Evolutionary conservation across 73 alveolate species (phyloP), one percentile per base, ranked within the genome.

Genomic region (Blepharisma japonicum): DNA sequence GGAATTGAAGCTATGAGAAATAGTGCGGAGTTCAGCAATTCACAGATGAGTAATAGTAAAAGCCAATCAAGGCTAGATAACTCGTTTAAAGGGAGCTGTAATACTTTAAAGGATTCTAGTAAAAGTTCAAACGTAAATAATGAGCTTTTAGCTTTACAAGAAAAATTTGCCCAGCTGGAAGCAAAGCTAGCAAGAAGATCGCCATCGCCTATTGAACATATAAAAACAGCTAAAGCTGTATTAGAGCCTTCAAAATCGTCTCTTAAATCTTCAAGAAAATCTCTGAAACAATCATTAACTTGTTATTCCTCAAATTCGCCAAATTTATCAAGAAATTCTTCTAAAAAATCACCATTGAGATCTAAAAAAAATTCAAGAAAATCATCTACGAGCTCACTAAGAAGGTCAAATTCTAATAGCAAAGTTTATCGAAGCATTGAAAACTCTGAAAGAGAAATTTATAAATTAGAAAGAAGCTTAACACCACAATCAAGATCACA

Each of bases 381-480:
- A 32, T 32, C 42, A 3, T 51, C 66, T 51, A 11, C 27, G 4
- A 18, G 66, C 21, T 51, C 66, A 51, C n/a, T 14, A 4, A 18
- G 21, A 18, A 18, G 18, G 18, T 9, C 47, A 61, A 61, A 61
- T 61, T 20, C 50, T 61, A 14, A n/a, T 20, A 14, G 74, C 14
- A 39, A 61, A 20, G 18, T n/a, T 1, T 8, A 8, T 2, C 38
- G 48, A 25, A 61, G 23, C 47, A 61, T 61, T 61, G 74, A 61
- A 5, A 61, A 61, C 74, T 61, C 74, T 14, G 74, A 61, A 61
- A 61, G 23, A 61, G 74, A 61, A 61, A n/a, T 61, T 8, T 2
- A 11, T 39, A 14, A 25, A 18, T 61, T 61, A 25, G 74, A 61
- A 61, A 61, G 74, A 61, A 61, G 74, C 47, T 14, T 61, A 61